phyloP scores from a whole-genome alignment of 2,329 filamentous ascomycete genomes.

The Claviceps pazoutovae region DNA sequence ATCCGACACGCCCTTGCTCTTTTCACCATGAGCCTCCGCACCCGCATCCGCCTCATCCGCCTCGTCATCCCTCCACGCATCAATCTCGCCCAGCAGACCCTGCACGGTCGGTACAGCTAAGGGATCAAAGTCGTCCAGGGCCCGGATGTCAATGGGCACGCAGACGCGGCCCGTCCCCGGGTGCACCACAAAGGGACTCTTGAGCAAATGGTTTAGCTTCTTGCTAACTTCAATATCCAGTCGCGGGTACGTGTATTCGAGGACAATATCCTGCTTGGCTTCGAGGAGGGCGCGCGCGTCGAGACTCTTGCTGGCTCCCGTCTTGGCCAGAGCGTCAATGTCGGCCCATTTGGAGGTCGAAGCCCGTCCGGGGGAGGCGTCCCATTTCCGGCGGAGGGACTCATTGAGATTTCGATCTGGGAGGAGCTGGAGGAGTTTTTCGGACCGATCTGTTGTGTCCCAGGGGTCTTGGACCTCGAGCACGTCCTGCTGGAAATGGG shows the following conservation, averaged over 20 bases:
- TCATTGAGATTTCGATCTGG: constrained; percentile 68
- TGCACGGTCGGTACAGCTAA: constrained; percentile 80
- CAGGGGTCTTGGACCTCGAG: constrained; percentile 81
- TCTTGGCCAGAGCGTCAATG: constrained; percentile 74
- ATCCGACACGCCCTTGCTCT: constrained; percentile 44
- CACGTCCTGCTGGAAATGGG: constrained; percentile 72
- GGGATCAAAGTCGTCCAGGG: constrained; percentile 74
- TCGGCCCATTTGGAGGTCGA: constrained; percentile 84
- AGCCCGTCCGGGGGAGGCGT: constrained; percentile 60
- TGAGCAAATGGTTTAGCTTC: constrained; percentile 95
- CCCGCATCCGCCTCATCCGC: constrained; percentile 19
- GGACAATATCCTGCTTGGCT: constrained; percentile 87
- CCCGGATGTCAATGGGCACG: constrained; percentile 72
- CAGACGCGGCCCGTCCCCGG: constrained; percentile 89
- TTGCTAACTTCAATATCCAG: constrained; percentile 96
- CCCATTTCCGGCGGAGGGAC: constrained; percentile 81
- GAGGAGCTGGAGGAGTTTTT: constrained; percentile 70
- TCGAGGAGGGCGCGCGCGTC: constrained; percentile 63
- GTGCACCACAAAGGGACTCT: constrained; percentile 92
- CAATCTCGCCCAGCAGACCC: constrained; percentile 69
- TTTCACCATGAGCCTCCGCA: constrained; percentile 26
- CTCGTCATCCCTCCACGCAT: constrained; percentile 50
- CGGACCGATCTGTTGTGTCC: constrained; percentile 51
- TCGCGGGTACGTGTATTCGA: constrained; percentile 95
- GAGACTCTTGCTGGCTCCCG: constrained; percentile 57